Evolutionary conservation across 2,329 filamentous ascomycete genomes (phyloP).

Genomic region (Cercospora nicotianae): DNA sequence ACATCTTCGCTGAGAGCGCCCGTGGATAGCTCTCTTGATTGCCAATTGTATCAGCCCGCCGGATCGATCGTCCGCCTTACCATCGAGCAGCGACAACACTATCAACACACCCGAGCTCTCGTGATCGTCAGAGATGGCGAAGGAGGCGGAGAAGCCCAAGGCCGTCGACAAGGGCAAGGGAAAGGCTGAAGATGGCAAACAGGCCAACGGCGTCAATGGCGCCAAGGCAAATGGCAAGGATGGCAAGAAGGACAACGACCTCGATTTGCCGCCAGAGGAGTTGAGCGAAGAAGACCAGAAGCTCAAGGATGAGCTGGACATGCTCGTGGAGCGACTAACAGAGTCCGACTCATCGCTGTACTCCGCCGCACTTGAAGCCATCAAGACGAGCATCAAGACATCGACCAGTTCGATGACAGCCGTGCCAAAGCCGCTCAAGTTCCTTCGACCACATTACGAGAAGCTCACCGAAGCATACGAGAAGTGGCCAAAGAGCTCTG

Average conservation of each 20-base stretch:
- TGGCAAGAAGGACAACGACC: constrained; percentile 75
- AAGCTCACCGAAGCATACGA: constrained; percentile 84
- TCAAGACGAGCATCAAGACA: constrained; percentile 98
- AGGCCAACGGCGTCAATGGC: constrained; percentile 55
- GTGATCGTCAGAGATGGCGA: constrained; percentile 66
- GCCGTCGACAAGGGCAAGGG: constrained; percentile 93
- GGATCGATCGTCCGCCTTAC: background rate
- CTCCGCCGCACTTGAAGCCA: constrained; percentile 87
- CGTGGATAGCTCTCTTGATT: constrained; percentile 7
- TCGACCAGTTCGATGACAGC: constrained; percentile 99
- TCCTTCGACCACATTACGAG: constrained; percentile 94
- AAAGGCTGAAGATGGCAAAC: constrained; percentile 71
- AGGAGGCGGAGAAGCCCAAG: constrained; percentile 85
- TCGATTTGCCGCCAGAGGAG: constrained; percentile 73
- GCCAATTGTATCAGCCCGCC: background rate
- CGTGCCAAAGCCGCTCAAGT: constrained; percentile 97
- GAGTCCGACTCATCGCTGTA: constrained; percentile 86
- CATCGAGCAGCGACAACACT: background rate
- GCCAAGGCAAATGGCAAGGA: constrained; percentile 59
- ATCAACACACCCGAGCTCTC: constrained; percentile 11
- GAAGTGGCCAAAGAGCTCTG: constrained; percentile 76
- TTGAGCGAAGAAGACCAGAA: constrained; percentile 97
- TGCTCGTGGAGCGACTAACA: constrained; percentile 93
- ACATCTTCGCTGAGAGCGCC: constrained; percentile 11
- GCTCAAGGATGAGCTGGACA: constrained; percentile 95